Conservation (phyloP, 2,329 filamentous ascomycete species). For the Amauroascus verrucosus region DNA sequence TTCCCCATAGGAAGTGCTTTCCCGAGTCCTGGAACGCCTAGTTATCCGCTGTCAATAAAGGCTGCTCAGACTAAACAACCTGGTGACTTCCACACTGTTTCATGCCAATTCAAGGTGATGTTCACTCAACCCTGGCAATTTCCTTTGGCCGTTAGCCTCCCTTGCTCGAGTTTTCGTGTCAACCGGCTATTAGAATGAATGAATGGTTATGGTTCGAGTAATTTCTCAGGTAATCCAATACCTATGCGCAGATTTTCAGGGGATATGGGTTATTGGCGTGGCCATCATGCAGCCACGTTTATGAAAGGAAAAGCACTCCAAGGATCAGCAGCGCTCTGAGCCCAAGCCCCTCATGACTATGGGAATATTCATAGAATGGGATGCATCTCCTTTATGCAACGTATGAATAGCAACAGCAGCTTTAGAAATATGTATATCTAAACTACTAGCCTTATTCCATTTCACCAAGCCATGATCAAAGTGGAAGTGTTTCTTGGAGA, state of each 20-base stretch:
- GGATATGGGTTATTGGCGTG: conserved; percentile 52
- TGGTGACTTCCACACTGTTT: conserved; percentile 63
- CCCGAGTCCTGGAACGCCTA: no score
- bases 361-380: no score
- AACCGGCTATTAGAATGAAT: no score
- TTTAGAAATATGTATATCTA: no score
- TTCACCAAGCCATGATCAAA: conserved; percentile 43
- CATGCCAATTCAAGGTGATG: conserved; percentile 18
- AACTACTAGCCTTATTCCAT: conserved; percentile 40
- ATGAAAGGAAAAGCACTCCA: conserved; percentile 33
- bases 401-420: no score
- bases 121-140: conserved; percentile 29
- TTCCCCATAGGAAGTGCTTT: no score
- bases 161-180: no score
- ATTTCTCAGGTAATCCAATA: conserved; percentile 32
- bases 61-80: conserved; percentile 59
- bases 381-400: no score
- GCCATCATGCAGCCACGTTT: conserved; percentile 30
- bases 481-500: conserved; percentile 37
- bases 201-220: conserved; percentile 42
- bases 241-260: conserved; percentile 44
- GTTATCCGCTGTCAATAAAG: conserved; percentile 49
- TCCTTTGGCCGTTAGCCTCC: conserved; percentile 28
- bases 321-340: conserved; percentile 9
- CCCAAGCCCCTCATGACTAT: no score